Base-by-base conservation (phyloP, 805 yeast species). In the Nadsonia fulvescens region DNA sequence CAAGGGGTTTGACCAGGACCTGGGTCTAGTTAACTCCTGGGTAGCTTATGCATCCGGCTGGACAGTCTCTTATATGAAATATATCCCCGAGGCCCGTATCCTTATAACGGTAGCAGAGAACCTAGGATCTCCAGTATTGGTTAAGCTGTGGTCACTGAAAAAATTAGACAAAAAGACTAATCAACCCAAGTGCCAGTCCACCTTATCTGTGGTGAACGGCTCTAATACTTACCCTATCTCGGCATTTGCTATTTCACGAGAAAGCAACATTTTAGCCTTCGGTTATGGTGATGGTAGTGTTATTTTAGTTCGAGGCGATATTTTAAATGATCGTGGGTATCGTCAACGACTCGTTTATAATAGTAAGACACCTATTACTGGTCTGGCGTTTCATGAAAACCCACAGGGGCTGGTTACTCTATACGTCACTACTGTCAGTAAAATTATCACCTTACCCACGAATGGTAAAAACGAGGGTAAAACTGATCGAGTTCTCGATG, bases 241-340 rank as follows among this genome's bases (percentile, higher is more conserved):
- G 3, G 61, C 77, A 16, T 62, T 76, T 33, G 58, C 62, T 9
- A 50, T 61, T 25, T 61, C 70, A 9, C 37, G 47, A 2, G 70
- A 64, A 32, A 63, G 72, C 33, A 60, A 78, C 3, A 64, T 77
- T 17, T 46, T 75, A 5, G 83, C 76, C 0, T 51, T 78, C 23
- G 93, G 93, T 0, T 78, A 69, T 39, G 73, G 83, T 8, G 74
- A 82, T 46, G 98, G 98, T 2, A 60, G 69, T 12, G 81, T 83
- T 2, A 54, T 83, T 2, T 52, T 83, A 5, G 66, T 83, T 1
- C 54, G 96, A 34, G 98, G 98, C 6, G 96, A 89, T 46, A 47
- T 89, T 16, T 37, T 79, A 5, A 67, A 82, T 38, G 98, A 89
- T 43, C 56, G 93, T 32, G 96, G 96, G 0, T 70, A 93, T 6